Evolutionary conservation across 768 basidiomycete species (phyloP).

Genomic region (Scleroderma bovista): DNA sequence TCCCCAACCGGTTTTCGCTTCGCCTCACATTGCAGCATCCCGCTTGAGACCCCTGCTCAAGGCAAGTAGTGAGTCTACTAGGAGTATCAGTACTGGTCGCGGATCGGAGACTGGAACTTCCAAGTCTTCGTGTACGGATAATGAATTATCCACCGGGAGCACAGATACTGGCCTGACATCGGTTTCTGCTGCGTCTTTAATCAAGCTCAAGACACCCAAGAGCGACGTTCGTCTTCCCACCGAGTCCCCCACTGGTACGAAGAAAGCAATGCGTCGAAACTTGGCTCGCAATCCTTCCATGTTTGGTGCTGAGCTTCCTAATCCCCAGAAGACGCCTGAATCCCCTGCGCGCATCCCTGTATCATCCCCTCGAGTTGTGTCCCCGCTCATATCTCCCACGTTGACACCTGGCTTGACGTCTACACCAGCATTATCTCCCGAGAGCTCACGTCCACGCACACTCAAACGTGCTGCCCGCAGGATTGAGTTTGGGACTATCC

Average conservation of each 20-base stretch:
- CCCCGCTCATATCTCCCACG: slow-evolving; percentile 8
- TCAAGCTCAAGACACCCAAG: slow-evolving; percentile 19
- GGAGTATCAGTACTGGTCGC: slow-evolving; percentile 14
- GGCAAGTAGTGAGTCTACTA: slow-evolving; percentile 10
- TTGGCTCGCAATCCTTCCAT: slow-evolving; percentile 58
- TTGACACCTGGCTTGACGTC: slow-evolving; percentile 7
- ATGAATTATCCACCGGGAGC: slow-evolving; percentile 28
- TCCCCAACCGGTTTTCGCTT: slow-evolving; percentile 9
- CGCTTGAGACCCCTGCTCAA: slow-evolving; percentile 6
- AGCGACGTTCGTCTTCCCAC: slow-evolving; percentile 15
- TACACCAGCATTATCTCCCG: slow-evolving; percentile 12
- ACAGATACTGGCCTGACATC: slow-evolving; percentile 27
- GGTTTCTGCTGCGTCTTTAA: slow-evolving; percentile 16
- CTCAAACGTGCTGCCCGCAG: slow-evolving; percentile 40
- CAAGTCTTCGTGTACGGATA: slow-evolving; percentile 24
- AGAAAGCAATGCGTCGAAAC: slow-evolving; percentile 35
- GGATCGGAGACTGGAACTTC: slow-evolving; percentile 17
- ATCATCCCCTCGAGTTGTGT: slow-evolving; percentile 15
- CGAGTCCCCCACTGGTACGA: slow-evolving; percentile 16
- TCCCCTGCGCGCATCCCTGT: slow-evolving; percentile 27
- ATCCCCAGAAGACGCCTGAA: slow-evolving; percentile 31
- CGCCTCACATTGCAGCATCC: slow-evolving; percentile 19
- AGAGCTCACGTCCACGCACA: slow-evolving; percentile 21
- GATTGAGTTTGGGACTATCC: slow-evolving; percentile 61
- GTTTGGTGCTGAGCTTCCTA: slow-evolving; percentile 60